Evolutionary conservation across 108 stramenopile genomes (phyloP).

Genomic region (Fragilariopsis cylindrus): DNA sequence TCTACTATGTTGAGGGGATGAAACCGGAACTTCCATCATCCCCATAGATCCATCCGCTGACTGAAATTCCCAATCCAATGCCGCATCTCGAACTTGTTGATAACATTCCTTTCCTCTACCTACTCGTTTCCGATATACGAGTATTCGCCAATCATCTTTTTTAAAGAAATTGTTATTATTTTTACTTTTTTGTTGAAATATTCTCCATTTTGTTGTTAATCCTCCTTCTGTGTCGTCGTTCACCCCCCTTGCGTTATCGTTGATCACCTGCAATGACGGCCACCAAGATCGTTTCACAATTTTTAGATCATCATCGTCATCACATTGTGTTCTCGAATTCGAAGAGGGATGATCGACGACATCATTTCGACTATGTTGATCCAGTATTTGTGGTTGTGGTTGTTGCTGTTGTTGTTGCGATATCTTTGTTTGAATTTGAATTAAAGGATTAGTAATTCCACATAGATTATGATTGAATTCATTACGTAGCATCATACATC

Average conservation of each 20-base stretch:
- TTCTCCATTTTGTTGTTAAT: not conserved
- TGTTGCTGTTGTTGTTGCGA: not conserved
- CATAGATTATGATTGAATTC: slow-evolving; percentile 48
- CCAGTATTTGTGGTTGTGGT: not conserved
- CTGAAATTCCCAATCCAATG: slow-evolving; percentile 52
- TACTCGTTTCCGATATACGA: slow-evolving; percentile 35
- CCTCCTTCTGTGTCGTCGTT: not conserved
- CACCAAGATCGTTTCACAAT: slow-evolving; percentile 9
- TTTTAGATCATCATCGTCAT: not conserved
- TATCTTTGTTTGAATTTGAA: slow-evolving; percentile 19
- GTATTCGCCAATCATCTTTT: slow-evolving; percentile 40
- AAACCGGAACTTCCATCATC: slow-evolving; percentile 21
- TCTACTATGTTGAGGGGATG: slow-evolving; percentile 4
- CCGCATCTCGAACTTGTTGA: slow-evolving; percentile 44
- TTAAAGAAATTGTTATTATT: not conserved
- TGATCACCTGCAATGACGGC: slow-evolving; percentile 11
- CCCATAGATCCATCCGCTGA: slow-evolving; percentile 23
- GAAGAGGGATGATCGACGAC: too few species aligned
- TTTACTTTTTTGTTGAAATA: not conserved
- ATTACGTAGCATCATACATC: slow-evolving; percentile 21
- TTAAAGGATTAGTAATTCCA: slow-evolving; percentile 53
- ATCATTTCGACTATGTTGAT: too few species aligned
- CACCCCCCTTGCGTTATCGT: not conserved
- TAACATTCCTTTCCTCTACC: slow-evolving; percentile 52
- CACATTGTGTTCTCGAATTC: too few species aligned